Evolutionary conservation across 257 asterid genomes (phyloP).

Genomic region (Buddleja alternifolia): DNA sequence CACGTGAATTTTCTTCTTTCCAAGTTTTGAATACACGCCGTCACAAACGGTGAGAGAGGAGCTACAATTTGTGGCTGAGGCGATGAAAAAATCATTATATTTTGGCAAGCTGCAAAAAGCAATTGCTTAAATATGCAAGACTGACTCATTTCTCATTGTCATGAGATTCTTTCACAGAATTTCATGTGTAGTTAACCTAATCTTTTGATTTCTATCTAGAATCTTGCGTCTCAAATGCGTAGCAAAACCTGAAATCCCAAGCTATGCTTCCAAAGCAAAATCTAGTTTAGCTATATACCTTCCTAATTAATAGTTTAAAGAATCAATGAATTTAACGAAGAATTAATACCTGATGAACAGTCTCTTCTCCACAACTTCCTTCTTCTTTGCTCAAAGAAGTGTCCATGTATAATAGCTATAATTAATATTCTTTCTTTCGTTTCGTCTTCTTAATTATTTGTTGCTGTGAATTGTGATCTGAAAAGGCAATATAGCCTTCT

Average conservation of each 20-base stretch:
- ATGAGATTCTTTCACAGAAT: conserved; percentile 48
- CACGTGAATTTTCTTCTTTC: no score
- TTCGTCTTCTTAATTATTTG: neutral
- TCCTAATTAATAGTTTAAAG: neutral
- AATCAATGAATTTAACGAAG: neutral
- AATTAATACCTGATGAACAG: conserved; percentile 54
- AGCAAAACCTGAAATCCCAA: conserved; percentile 52
- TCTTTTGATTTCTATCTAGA: conserved; percentile 52
- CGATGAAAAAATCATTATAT: neutral
- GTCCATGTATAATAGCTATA: conserved; percentile 39
- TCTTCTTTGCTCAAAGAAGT: conserved; percentile 49
- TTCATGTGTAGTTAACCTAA: conserved; percentile 59
- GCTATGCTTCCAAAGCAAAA: conserved; percentile 68
- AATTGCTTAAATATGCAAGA: neutral
- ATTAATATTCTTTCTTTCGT: conserved; percentile 6
- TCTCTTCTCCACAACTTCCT: conserved; percentile 43
- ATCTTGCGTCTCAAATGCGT: conserved; percentile 58
- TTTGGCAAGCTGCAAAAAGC: neutral
- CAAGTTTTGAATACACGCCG: no score
- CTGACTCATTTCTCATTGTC: neutral
- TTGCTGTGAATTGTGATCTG: no score
- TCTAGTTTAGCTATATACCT: conserved; percentile 25
- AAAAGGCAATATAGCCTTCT: conserved; percentile 32
- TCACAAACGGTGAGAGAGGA: no score
- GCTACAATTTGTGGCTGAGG: no score